Base-by-base conservation (phyloP, 23 red algal genomes). In the Gracilaria gracilis region DNA sequence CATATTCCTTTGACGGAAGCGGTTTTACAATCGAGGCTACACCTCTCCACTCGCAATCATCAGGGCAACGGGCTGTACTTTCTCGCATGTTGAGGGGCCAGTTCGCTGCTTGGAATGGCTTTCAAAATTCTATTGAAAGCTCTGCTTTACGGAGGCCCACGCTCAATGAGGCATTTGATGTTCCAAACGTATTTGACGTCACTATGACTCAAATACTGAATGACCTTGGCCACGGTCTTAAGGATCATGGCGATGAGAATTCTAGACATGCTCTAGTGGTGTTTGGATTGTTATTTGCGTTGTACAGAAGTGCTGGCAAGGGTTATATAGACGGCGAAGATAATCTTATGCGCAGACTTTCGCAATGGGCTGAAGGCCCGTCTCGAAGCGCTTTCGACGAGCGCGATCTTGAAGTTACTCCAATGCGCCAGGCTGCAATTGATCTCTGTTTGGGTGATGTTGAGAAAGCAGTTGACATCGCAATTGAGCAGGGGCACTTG, bases 401-500 rank as follows among this genome's bases (percentile, higher is more conserved):
- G 17, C 33, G 2, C 23, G 36, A 50, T 25, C 40, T 49, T 20
- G 66, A 88, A 57, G 62, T 72, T 25, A 19, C 67, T 42, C 58
- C 61, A 20, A 61, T 88, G 51, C 84, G 84, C 17, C 50, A 20
- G 4, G 84, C 84, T 20, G 65, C 78, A 34, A 47, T 78, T 75
- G 66, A 75, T 33, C 66, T 88, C 0, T 75, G 58, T 50, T 7
- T 88, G 44, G 84, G 84, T 75, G 66, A 88, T 44, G 70, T 88
- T 40, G 84, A 88, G 65, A 69, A 77, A 75, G 84, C 84, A 13
- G 84, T 76, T 11, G 84, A 58, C 24, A 76, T 51, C 19, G 51
- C 84, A 5, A 88, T 75, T 9, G 84, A 58, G 34, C 28, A 48
- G 20, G 84, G 84, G 14, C 70, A 76, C 47, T 49, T 88, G 64